Evolutionary conservation across 768 basidiomycete genomes (phyloP).

Genomic region (Auricularia heimuer): DNA sequence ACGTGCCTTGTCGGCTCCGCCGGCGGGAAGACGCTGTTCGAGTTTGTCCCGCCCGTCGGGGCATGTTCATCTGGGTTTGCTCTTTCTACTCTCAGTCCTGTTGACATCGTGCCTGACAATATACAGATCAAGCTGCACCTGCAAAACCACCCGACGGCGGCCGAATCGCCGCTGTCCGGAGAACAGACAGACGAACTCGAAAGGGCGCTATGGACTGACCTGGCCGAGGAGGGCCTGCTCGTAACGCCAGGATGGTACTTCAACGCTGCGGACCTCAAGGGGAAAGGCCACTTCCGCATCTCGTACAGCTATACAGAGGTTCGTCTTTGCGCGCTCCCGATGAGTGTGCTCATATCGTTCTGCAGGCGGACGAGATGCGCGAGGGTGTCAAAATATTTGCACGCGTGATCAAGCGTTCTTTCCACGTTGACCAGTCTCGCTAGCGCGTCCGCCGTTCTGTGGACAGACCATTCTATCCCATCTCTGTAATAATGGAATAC

Average conservation of each 20-base stretch:
- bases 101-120: not conserved
- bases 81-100: not conserved
- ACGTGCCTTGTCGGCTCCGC: constrained; percentile 6
- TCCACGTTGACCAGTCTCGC: not conserved
- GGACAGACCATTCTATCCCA: too few species aligned
- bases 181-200: constrained; percentile 37
- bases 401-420: not conserved
- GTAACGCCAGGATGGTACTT: constrained; percentile 50
- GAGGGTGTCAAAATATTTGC: not conserved
- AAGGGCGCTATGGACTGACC: constrained; percentile 46
- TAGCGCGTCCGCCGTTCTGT: too few species aligned
- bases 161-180: constrained; percentile 12
- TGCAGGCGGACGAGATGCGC: not conserved
- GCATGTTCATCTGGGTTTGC: constrained; percentile 73
- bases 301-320: not conserved
- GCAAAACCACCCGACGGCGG: constrained; percentile 39
- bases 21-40: constrained; percentile 34
- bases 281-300: not conserved
- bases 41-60: constrained; percentile 68
- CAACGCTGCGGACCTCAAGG: constrained; percentile 10
- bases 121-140: constrained; percentile 56
- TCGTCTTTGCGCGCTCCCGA: not conserved
- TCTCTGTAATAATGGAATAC: too few species aligned
- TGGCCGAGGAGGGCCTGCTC: constrained; percentile 55
- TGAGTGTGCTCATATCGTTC: not conserved